These are phyloP conservation scores for Zymoseptoria passerinii DNA, from an alignment of 2,329 filamentous ascomycete genomes.

Conservation along the genomic window DNA sequence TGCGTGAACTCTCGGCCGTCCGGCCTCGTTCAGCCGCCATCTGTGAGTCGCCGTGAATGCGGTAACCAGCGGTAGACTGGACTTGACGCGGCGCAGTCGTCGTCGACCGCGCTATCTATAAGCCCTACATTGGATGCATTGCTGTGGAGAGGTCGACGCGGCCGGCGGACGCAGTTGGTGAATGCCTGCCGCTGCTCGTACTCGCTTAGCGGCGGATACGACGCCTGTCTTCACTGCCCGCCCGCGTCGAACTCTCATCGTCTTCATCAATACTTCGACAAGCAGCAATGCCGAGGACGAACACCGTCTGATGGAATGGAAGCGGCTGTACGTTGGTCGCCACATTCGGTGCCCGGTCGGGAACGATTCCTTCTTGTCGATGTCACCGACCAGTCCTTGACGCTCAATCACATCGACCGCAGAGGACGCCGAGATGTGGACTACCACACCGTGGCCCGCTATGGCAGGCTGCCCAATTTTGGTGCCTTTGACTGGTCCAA, in stretches of 20 bases:
- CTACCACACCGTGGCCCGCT: conserved; percentile 45
- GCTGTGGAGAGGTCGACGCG: neutral
- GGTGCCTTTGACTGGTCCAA: conserved; percentile 60
- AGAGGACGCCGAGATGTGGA: conserved; percentile 34
- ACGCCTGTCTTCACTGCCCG: neutral
- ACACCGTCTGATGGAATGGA: conserved; percentile 8
- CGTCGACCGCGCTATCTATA: neutral
- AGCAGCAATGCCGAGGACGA: neutral
- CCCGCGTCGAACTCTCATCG: neutral
- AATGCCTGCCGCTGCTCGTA: neutral
- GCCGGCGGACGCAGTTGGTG: neutral
- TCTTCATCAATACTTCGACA: neutral
- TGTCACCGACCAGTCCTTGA: conserved; percentile 51
- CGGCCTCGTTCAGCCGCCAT: neutral
- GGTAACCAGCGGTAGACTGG: neutral
- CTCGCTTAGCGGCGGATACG: neutral
- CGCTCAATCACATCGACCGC: conserved; percentile 45
- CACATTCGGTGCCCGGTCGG: conserved; percentile 44
- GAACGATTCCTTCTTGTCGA: conserved; percentile 56
- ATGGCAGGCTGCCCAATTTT: conserved; percentile 48
- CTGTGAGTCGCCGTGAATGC: neutral
- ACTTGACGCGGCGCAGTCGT: neutral
- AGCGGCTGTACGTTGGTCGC: conserved; percentile 56
- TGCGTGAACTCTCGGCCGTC: neutral
- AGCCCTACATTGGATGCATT: neutral